These are phyloP conservation scores for Plasmodium adleri DNA, from an alignment of 169 alveolate genomes.

Conservation along the genomic window DNA sequence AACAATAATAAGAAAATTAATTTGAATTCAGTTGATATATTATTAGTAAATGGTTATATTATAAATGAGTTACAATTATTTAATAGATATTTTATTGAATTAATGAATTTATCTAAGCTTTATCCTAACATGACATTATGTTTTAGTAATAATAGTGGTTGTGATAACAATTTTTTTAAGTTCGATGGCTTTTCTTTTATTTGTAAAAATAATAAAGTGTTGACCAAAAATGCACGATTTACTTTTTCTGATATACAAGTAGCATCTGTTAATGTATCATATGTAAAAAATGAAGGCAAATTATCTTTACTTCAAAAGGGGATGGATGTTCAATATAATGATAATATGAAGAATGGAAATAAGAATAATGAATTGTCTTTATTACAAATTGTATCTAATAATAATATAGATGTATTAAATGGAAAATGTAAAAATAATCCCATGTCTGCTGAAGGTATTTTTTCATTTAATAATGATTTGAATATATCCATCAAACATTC, in stretches of 20 bases:
- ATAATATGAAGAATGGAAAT: background rate
- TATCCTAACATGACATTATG: constrained; percentile 48
- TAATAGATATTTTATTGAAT: constrained; percentile 42
- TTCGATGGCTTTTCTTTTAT: constrained; percentile 76
- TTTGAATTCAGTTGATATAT: constrained; percentile 30
- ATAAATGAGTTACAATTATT: constrained; percentile 48
- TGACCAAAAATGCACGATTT: constrained; percentile 74
- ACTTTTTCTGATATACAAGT: constrained; percentile 64
- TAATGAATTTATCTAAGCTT: constrained; percentile 36
- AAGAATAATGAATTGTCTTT: background rate
- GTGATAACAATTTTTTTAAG: constrained; percentile 65
- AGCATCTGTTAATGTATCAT: constrained; percentile 35
- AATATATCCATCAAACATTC: constrained; percentile 19
- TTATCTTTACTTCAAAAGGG: background rate
- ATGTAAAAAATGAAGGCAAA: no score
- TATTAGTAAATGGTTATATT: constrained; percentile 50
- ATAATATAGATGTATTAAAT: background rate
- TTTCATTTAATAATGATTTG: constrained; percentile 39
- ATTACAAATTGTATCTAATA: background rate
- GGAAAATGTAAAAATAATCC: background rate
- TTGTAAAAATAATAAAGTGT: constrained; percentile 11
- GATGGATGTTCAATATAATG: background rate
- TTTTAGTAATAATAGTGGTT: constrained; percentile 57
- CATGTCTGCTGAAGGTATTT: background rate
- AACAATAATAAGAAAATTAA: background rate